phyloP scores from a whole-genome alignment of 2,329 filamentous ascomycete species.

The Gaeumannomyces tritici region DNA sequence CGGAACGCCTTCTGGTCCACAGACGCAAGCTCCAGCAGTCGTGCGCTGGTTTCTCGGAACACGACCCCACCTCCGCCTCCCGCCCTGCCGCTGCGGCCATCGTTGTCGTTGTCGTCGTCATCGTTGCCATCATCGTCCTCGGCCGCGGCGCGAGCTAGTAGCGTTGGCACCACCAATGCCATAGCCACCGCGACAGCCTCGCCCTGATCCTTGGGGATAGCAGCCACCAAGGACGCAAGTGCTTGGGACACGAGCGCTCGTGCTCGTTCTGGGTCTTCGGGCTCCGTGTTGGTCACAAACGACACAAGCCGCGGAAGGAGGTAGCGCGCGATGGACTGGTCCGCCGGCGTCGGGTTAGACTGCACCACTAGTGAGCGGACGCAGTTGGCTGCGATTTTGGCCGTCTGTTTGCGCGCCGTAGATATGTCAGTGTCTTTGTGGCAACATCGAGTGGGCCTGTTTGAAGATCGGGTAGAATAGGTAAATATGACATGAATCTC shows the following conservation, averaged over 20 bases:
- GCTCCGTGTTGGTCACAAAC: conserved; percentile 61
- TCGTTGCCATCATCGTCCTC: conserved; percentile 13
- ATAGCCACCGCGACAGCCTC: conserved; percentile 50
- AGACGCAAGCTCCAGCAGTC: conserved; percentile 73
- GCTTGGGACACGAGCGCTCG: conserved; percentile 63
- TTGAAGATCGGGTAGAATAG: not conserved
- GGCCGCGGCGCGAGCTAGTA: conserved; percentile 62
- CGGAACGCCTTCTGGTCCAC: conserved; percentile 66
- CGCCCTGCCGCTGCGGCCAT: conserved; percentile 17
- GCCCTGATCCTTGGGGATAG: conserved; percentile 16
- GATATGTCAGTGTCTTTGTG: not conserved
- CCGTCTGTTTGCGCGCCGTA: conserved; percentile 41
- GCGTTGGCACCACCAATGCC: conserved; percentile 65
- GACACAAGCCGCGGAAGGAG: conserved; percentile 65
- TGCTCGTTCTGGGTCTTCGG: conserved; percentile 72
- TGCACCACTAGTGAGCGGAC: conserved; percentile 73
- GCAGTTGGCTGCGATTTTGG: conserved; percentile 85
- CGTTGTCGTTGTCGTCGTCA: conserved; percentile 27
- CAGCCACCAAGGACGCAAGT: conserved; percentile 60
- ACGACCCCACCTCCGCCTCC: conserved; percentile 33
- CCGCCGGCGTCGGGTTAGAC: conserved; percentile 49
- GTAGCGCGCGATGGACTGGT: conserved; percentile 64
- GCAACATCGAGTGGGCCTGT: not conserved
- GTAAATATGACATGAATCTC: conserved; percentile 3
- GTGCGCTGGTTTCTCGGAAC: conserved; percentile 64